phyloP scores from a whole-genome alignment of 164 flowering plant genomes.

The Umbilicus rupestris region DNA sequence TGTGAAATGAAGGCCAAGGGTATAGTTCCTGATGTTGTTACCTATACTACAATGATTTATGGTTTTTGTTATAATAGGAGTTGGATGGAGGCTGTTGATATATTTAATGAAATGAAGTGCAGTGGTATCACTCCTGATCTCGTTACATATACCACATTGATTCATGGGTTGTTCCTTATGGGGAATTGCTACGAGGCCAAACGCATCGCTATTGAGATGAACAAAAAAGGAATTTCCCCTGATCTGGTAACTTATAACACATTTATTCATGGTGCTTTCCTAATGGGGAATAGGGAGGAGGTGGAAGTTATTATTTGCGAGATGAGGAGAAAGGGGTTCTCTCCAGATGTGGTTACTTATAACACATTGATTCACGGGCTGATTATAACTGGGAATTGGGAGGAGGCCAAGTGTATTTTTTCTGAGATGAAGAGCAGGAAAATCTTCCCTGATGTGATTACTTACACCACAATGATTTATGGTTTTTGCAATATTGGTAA shows the following conservation, averaged over 20 bases:
- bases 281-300: not conserved
- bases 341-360: not conserved
- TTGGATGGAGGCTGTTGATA: not conserved
- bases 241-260: not conserved
- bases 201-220: not conserved
- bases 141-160: not conserved
- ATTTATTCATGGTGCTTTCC: not conserved
- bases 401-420: not conserved
- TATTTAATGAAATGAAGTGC: not conserved
- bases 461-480: slow-evolving; percentile 15
- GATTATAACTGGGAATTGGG: not conserved
- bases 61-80: not conserved
- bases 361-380: not conserved
- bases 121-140: not conserved
- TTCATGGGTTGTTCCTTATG: not conserved
- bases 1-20: not conserved
- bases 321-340: not conserved
- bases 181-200: not conserved
- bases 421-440: not conserved
- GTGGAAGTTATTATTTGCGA: not conserved
- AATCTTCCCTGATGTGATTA: not conserved
- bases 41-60: slow-evolving; percentile 17
- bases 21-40: slow-evolving; percentile 11
- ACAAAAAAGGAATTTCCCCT: not conserved
- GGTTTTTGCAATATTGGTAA: slow-evolving; percentile 33